Conservation (phyloP, 2,329 filamentous ascomycete species). For the Hymenoscyphus occultus region DNA sequence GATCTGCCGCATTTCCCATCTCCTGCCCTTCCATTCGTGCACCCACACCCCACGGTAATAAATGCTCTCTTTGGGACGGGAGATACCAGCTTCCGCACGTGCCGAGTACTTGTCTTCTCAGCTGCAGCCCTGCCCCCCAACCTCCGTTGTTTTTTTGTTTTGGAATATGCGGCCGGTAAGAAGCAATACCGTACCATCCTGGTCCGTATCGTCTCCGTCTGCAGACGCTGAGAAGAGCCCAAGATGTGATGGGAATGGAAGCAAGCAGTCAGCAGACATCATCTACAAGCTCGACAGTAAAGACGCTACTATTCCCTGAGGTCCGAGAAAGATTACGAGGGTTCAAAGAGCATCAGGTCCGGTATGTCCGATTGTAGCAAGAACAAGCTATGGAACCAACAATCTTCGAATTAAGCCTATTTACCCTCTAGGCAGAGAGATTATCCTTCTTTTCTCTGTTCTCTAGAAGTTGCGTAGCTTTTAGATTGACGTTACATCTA, state of each 20-base stretch:
- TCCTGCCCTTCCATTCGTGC: background rate
- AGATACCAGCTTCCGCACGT: conserved; percentile 1
- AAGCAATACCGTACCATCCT: background rate
- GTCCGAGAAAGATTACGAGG: background rate
- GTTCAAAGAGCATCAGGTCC: background rate
- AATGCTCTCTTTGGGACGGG: conserved; percentile 2
- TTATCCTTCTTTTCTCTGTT: background rate
- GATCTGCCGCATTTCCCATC: background rate
- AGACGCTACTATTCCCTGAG: background rate
- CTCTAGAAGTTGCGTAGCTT: background rate
- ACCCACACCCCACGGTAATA: conserved; percentile 4
- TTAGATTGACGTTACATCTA: conserved; percentile 18
- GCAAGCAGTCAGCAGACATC: background rate
- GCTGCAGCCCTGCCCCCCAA: conserved; percentile 1
- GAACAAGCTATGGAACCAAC: background rate
- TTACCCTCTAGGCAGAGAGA: conserved; percentile 5
- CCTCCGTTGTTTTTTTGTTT: conserved; percentile 4
- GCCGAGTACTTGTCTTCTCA: conserved; percentile 1
- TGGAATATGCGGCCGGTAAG: conserved; percentile 3
- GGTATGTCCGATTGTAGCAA: background rate
- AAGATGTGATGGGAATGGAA: background rate
- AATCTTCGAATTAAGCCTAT: conserved; percentile 6
- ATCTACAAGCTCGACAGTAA: background rate
- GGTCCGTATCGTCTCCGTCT: background rate
- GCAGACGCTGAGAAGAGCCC: background rate